A percentile compares a stretch with the other conserved stretches of the same genome.
Conservation (phyloP, 2,329 filamentous ascomycete genomes). For the Talaromyces sp. region DNA sequence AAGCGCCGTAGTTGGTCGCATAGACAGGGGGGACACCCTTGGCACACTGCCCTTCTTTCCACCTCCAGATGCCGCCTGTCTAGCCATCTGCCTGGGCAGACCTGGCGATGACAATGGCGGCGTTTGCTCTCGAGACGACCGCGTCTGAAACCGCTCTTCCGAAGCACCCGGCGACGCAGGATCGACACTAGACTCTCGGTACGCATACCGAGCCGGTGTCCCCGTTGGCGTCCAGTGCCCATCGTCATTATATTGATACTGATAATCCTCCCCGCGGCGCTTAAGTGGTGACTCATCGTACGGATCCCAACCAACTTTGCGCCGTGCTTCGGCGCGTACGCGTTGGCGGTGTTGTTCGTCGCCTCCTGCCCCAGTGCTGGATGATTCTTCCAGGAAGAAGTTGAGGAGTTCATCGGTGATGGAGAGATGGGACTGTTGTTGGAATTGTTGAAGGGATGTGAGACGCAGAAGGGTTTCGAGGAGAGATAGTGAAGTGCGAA, state of each 20-base stretch:
- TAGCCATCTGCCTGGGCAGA: conserved; percentile 1
- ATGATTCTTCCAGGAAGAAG: conserved; percentile 75
- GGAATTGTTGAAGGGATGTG: conserved; percentile 84
- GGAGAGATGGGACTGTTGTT: conserved; percentile 83
- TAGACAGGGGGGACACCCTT: conserved; percentile 38
- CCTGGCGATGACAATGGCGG: conserved; percentile 30
- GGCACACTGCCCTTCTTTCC: conserved; percentile 10
- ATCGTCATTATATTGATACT: conserved; percentile 43
- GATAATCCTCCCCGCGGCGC: conserved; percentile 64
- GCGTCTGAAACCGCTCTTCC: conserved; percentile 30
- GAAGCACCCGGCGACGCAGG: conserved; percentile 26
- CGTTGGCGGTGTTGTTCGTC: conserved; percentile 61
- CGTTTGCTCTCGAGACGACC: conserved; percentile 33
- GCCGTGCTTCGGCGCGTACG: conserved; percentile 59
- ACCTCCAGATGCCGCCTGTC: conserved; percentile 16
- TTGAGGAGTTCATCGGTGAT: conserved; percentile 86
- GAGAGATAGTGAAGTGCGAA: conserved; percentile 71
- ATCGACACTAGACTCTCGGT: conserved; percentile 27
- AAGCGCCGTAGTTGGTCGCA: conserved; percentile 28
- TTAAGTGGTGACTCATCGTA: conserved; percentile 71
- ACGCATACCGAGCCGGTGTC: conserved; percentile 27
- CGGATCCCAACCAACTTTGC: conserved; percentile 67
- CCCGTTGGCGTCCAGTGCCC: conserved; percentile 25
- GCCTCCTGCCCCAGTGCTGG: conserved; percentile 63
- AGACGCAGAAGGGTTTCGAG: conserved; percentile 86